Conservation (phyloP, 2,329 filamentous ascomycete genomes). For the Simplicillium sp. region DNA sequence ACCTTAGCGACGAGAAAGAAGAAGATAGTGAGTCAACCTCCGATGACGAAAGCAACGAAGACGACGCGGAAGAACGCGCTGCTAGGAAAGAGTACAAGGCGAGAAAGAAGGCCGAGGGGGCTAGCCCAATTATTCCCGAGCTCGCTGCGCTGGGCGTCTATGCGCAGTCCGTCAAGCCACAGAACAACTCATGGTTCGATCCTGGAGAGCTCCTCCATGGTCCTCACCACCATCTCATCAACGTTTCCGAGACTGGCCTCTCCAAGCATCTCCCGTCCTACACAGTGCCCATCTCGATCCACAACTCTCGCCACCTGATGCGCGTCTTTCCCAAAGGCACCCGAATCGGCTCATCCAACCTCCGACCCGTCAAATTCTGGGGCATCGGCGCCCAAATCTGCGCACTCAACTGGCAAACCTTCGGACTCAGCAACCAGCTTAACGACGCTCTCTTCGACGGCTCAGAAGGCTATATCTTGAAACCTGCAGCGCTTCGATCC, state of each 20-base stretch:
- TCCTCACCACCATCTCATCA: slow-evolving; percentile 58
- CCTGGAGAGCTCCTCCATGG: slow-evolving; percentile 38
- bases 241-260: slow-evolving; percentile 56
- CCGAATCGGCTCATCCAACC: slow-evolving; percentile 56
- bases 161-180: slow-evolving; percentile 59
- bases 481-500: slow-evolving; percentile 48
- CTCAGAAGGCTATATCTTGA: slow-evolving; percentile 56
- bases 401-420: slow-evolving; percentile 62
- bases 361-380: slow-evolving; percentile 56
- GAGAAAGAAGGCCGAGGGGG: slow-evolving; percentile 37
- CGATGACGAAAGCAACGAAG: slow-evolving; percentile 18
- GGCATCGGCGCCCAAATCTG: slow-evolving; percentile 59
- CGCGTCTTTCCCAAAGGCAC: slow-evolving; percentile 61
- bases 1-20: slow-evolving; percentile 43
- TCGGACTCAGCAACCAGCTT: slow-evolving; percentile 55
- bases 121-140: slow-evolving; percentile 50
- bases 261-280: slow-evolving; percentile 37
- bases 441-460: slow-evolving; percentile 60
- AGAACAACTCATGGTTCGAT: slow-evolving; percentile 57
- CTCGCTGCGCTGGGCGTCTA: slow-evolving; percentile 58
- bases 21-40: not conserved
- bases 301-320: slow-evolving; percentile 61
- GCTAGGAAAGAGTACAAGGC: slow-evolving; percentile 44
- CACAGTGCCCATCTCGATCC: slow-evolving; percentile 37
- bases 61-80: slow-evolving; percentile 31